Evolutionary conservation across 768 basidiomycete genomes (phyloP).

Genomic region (Steccherinum ochraceum): DNA sequence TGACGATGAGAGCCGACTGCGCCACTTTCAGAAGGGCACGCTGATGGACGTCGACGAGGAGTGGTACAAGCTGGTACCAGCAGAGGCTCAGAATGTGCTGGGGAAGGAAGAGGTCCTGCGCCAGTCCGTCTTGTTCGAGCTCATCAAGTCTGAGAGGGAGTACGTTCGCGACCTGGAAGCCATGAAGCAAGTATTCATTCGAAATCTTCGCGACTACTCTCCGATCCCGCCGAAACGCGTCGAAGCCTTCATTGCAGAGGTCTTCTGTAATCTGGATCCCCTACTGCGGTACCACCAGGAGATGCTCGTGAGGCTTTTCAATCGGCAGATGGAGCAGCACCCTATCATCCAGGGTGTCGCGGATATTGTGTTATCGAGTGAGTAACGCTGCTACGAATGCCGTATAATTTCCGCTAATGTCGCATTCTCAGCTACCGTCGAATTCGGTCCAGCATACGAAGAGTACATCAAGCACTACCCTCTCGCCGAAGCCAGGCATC

Average conservation of each 20-base stretch:
- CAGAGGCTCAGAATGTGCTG: conserved; percentile 62
- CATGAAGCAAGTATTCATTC: conserved; percentile 68
- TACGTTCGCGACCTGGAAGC: conserved; percentile 79
- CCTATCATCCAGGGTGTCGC: conserved; percentile 78
- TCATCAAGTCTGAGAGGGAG: conserved; percentile 84
- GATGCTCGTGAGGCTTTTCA: conserved; percentile 69
- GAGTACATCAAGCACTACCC: conserved; percentile 87
- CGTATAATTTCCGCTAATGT: conserved; percentile 5
- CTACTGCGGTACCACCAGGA: conserved; percentile 62
- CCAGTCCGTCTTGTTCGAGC: conserved; percentile 83
- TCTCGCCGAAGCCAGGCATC: conserved; percentile 75
- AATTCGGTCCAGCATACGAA: conserved; percentile 65
- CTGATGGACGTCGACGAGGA: conserved; percentile 67
- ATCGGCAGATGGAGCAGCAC: conserved; percentile 78
- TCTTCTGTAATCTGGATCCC: conserved; percentile 77
- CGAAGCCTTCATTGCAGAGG: conserved; percentile 64
- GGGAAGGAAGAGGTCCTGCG: conserved; percentile 75
- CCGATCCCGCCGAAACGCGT: conserved; percentile 61
- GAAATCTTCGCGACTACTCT: conserved; percentile 49
- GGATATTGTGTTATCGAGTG: conserved; percentile 80
- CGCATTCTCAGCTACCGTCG: conserved; percentile 21
- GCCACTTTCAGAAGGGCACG: conserved; percentile 61
- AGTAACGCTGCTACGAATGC: conserved; percentile 15
- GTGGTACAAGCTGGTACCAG: conserved; percentile 77
- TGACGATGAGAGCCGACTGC: conserved; percentile 55